These are phyloP conservation scores for Pseudogymnoascus sp. DNA, from an alignment of 2,329 filamentous ascomycete genomes.

Conservation along the genomic window DNA sequence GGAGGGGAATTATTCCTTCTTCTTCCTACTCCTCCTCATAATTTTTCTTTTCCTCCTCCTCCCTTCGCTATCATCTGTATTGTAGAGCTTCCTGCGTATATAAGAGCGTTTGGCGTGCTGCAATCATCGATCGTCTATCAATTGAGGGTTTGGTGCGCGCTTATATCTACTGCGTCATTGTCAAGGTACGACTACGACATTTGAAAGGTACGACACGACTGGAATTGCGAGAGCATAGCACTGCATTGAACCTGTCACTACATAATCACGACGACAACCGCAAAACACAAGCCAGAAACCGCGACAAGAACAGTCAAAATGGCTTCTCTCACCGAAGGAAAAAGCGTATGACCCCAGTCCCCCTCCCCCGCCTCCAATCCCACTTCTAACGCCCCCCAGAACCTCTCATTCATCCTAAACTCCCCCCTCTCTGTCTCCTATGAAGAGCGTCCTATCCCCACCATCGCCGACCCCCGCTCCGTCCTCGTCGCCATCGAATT, in stretches of 20 bases:
- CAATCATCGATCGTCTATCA: conserved; percentile 3
- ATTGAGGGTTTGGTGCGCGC: background rate
- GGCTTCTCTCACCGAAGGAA: conserved; percentile 9
- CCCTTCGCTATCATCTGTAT: background rate
- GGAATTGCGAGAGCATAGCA: background rate
- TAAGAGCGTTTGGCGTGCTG: conserved; percentile 1
- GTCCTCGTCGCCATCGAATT: conserved; percentile 56
- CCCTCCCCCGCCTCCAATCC: background rate
- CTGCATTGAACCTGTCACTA: background rate
- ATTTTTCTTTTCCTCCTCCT: background rate
- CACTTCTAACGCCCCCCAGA: conserved; percentile 20
- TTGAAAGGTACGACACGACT: conserved; percentile 1
- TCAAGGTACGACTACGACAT: conserved; percentile 1
- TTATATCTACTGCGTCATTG: conserved; percentile 1
- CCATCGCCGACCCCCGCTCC: conserved; percentile 39
- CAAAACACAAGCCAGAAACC: background rate
- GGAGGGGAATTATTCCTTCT: conserved; percentile 1
- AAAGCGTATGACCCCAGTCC: conserved; percentile 7
- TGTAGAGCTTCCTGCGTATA: background rate
- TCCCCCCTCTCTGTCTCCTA: conserved; percentile 27
- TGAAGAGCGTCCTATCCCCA: conserved; percentile 32
- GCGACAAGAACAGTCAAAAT: background rate
- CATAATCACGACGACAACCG: background rate
- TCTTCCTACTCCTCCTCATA: background rate
- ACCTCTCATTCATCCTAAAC: conserved; percentile 32